Base-by-base conservation (phyloP, 805 yeast species). In the Tetrapisispora taiwanensis region DNA sequence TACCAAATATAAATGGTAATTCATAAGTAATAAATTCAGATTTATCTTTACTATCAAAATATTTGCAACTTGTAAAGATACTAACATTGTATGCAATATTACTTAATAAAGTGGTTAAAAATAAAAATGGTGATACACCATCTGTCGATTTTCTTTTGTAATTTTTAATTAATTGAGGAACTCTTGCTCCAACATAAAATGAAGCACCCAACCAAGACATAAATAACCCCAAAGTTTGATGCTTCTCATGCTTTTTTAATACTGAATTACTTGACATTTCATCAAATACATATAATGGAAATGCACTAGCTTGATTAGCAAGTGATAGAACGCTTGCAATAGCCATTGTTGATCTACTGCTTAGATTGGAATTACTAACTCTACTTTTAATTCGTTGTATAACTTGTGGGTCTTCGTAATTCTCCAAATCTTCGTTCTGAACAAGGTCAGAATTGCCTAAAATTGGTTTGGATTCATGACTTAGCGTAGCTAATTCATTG, bases 91-190 rank as follows among this genome's bases (percentile, higher is more conserved):
- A 89, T 1, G 87, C 74, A 31, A 79, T 52, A 61, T 90, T 90
- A 4, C 95, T 95, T 20, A 76, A 43, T 36, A 89, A 67, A 1
- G 96, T 95, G 17, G 90, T 77, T 10, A 76, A 76, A 60, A 89
- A 89, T 20, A 88, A 68, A 37, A 84, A 62, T 19, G 94, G 86
- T 1, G 96, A 84, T 2, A 88, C 70, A 2, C 96, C 97, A 30
- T 82, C 81, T 0, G 94, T 92, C 1, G 95, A 84, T 58, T 84
- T 84, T 33, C 95, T 70, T 42, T 67, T 53, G 59, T 76, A 81
- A 63, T 89, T 89, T 60, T 84, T 87, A 57, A 73, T 66, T 41
- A 89, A 67, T 58, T 89, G 97, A 1, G 97, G 97, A 39, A 87
- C 60, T 48, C 97, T 72, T 3, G 95, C 84, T 10, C 78, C 68